phyloP scores from a whole-genome alignment of 257 asterid genomes.

The Jacaranda copaia region DNA sequence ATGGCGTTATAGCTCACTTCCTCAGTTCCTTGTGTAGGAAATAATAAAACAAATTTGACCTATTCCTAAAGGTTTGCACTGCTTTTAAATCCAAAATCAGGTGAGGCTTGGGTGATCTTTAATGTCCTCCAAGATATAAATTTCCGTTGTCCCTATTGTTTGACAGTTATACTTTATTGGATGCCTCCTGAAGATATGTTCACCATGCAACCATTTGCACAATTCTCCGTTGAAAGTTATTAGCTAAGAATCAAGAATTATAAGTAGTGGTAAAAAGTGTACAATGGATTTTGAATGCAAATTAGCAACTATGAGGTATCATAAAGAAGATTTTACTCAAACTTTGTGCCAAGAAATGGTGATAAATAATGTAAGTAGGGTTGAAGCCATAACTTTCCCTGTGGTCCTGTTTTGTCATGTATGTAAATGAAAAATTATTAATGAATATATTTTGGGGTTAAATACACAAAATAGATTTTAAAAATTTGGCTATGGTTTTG shows the following conservation, averaged over 20 bases:
- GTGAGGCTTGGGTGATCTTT: slow-evolving; percentile 1
- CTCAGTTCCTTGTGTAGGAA: not conserved
- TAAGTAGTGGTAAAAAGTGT: not conserved
- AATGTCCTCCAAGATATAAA: not conserved
- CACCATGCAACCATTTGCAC: not conserved
- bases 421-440: no score
- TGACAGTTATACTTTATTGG: not conserved
- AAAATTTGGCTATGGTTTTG: no score
- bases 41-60: not conserved
- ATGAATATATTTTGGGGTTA: no score
- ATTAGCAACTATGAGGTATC: no score
- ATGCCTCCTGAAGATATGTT: not conserved
- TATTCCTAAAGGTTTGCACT: not conserved
- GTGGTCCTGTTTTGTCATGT: not conserved
- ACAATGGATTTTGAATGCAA: not conserved
- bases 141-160: not conserved
- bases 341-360: not conserved
- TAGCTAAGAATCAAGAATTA: no score
- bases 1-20: not conserved
- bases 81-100: slow-evolving; percentile 17
- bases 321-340: no score
- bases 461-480: not conserved
- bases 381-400: not conserved
- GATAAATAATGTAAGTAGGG: not conserved
- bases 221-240: no score